A percentile compares a stretch with the other conserved stretches of the same genome.
Conservation (phyloP, 2,329 filamentous ascomycete genomes). For the Ophiostoma populinum region DNA sequence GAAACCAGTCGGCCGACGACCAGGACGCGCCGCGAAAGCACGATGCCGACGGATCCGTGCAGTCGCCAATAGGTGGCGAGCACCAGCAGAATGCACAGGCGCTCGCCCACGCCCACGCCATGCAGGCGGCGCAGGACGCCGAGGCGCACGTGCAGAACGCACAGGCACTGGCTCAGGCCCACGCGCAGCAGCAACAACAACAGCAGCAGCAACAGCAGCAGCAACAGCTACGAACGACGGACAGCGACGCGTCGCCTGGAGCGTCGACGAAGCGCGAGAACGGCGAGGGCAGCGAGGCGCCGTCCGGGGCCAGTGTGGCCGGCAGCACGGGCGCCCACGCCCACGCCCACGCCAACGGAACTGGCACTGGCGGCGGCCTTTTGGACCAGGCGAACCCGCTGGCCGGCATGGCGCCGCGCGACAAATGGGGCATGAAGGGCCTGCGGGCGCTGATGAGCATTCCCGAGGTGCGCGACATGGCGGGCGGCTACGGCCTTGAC, state of each 20-base stretch:
- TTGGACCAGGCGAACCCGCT: too few species aligned
- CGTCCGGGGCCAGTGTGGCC: too few species aligned
- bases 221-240: neutral
- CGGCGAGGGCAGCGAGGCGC: constrained; percentile 15
- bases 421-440: constrained; percentile 50
- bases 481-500: constrained; percentile 43
- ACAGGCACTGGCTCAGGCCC: constrained; percentile 10
- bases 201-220: neutral
- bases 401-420: constrained; percentile 40
- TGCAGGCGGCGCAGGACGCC: too few species aligned
- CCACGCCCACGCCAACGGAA: too few species aligned
- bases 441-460: constrained; percentile 46
- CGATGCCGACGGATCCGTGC: constrained; percentile 24
- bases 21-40: constrained; percentile 30
- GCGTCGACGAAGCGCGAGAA: constrained; percentile 11
- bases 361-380: too few species aligned
- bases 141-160: too few species aligned
- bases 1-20: constrained; percentile 23
- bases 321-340: too few species aligned
- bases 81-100: too few species aligned
- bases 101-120: constrained; percentile 17
- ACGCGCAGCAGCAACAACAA: neutral
- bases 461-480: constrained; percentile 42
- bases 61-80: constrained; percentile 16
- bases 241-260: neutral